phyloP scores from a whole-genome alignment of 345 rosid species.

The Fremontodendron californicum region DNA sequence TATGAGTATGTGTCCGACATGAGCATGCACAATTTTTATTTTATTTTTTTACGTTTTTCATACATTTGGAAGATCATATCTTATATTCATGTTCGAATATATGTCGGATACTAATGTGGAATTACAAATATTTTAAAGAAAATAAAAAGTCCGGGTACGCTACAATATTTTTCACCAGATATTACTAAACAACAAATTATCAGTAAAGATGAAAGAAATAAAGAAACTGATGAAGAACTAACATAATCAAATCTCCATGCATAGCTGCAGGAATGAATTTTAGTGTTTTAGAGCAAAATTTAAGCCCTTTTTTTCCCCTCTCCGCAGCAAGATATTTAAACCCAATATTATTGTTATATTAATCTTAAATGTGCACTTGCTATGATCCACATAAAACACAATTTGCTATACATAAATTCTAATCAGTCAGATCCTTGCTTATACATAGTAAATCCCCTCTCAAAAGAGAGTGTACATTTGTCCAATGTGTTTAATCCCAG shows the following conservation, averaged over 20 bases:
- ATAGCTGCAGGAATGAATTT: not conserved
- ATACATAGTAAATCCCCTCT: not conserved
- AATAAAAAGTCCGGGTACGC: too few relatives aligned
- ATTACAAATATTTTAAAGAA: too few relatives aligned
- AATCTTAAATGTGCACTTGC: not conserved
- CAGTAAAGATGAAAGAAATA: not conserved
- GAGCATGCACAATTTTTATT: too few relatives aligned
- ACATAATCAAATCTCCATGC: not conserved
- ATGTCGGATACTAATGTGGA: too few relatives aligned
- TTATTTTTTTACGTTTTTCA: too few relatives aligned
- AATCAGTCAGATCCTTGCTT: not conserved
- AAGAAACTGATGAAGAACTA: not conserved
- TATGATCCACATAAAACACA: not conserved
- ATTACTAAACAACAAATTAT: not conserved
- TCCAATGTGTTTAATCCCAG: too few relatives aligned
- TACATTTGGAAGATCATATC: too few relatives aligned
- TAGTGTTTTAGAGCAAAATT: not conserved
- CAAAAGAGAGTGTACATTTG: not conserved
- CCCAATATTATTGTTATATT: not conserved
- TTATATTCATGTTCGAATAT: too few relatives aligned
- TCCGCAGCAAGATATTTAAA: not conserved
- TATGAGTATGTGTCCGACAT: too few relatives aligned
- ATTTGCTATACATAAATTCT: not conserved
- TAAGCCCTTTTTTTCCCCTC: not conserved
- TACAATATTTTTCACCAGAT: not conserved